Conservation (phyloP, 495 filamentous ascomycete species). For the Aspergillus coremiiformis region DNA sequence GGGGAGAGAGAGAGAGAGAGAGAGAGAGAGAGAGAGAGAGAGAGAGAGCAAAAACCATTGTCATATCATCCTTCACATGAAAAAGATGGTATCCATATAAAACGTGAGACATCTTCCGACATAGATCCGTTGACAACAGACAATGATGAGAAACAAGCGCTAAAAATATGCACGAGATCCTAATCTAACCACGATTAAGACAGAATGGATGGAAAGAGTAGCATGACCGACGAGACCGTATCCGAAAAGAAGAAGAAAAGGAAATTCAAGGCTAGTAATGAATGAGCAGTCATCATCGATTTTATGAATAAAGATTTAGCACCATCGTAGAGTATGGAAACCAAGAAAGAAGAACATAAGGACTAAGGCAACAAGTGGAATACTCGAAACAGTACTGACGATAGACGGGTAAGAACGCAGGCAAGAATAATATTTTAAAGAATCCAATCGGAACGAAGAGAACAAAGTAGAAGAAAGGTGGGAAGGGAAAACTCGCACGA, state of each 20-base stretch:
- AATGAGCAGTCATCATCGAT: slow-evolving; percentile 3
- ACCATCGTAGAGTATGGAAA: slow-evolving; percentile 2
- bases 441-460: slow-evolving; percentile 1
- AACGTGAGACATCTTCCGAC: slow-evolving; percentile 14
- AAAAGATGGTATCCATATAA: slow-evolving; percentile 12
- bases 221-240: slow-evolving; percentile 3
- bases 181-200: slow-evolving; percentile 22
- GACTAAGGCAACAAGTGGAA: slow-evolving; percentile 7
- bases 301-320: neutral
- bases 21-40: no score
- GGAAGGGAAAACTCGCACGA: slow-evolving; percentile 7
- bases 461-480: slow-evolving; percentile 5
- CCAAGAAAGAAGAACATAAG: slow-evolving; percentile 5
- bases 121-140: slow-evolving; percentile 12
- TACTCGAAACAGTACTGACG: slow-evolving; percentile 3
- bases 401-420: slow-evolving; percentile 1
- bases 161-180: slow-evolving; percentile 35
- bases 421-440: neutral
- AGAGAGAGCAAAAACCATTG: neutral
- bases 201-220: slow-evolving; percentile 5
- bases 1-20: no score
- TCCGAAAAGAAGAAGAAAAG: slow-evolving; percentile 4
- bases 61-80: slow-evolving; percentile 1
- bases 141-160: slow-evolving; percentile 22
- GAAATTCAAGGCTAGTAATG: slow-evolving; percentile 4